Evolutionary conservation across 2,329 filamentous ascomycete species (phyloP).

Genomic region (Westerdykella sp.): DNA sequence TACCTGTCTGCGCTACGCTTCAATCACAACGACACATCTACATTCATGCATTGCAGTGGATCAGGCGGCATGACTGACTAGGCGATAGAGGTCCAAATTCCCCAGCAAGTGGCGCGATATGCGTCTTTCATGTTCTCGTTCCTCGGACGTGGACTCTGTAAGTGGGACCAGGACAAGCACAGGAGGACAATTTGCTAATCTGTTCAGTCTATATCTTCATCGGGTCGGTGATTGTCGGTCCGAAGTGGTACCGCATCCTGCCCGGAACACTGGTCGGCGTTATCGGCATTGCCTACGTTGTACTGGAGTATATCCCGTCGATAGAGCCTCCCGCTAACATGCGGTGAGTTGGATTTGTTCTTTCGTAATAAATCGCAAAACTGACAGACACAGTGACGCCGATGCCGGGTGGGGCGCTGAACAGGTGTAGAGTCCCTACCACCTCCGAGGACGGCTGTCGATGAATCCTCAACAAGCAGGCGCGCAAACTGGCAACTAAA

Average conservation of each 20-base stretch:
- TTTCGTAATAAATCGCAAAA: not conserved
- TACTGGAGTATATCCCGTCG: conserved; percentile 46
- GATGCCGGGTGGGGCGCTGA: conserved; percentile 50
- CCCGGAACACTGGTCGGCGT: conserved; percentile 72
- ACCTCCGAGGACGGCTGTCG: conserved; percentile 21
- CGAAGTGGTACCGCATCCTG: conserved; percentile 61
- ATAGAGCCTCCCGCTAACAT: conserved; percentile 51
- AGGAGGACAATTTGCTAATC: conserved; percentile 7
- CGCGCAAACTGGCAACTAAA: not conserved
- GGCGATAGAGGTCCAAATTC: conserved; percentile 76
- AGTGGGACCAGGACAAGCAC: conserved; percentile 38
- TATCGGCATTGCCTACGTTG: conserved; percentile 68
- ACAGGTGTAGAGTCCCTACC: conserved; percentile 39
- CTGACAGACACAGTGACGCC: conserved; percentile 38
- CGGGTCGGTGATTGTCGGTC: conserved; percentile 74
- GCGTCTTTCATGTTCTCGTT: conserved; percentile 98
- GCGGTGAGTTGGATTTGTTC: conserved; percentile 32
- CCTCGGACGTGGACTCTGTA: conserved; percentile 89
- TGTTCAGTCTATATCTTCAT: conserved; percentile 90
- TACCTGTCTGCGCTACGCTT: not conserved
- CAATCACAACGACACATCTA: too few species aligned
- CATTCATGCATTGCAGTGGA: too few species aligned
- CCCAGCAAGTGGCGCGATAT: conserved; percentile 85
- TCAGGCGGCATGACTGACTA: conserved; percentile 5
- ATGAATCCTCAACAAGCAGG: conserved; percentile 13